phyloP scores from a whole-genome alignment of 352 stramenopile species.

The Peronospora belbahrii region DNA sequence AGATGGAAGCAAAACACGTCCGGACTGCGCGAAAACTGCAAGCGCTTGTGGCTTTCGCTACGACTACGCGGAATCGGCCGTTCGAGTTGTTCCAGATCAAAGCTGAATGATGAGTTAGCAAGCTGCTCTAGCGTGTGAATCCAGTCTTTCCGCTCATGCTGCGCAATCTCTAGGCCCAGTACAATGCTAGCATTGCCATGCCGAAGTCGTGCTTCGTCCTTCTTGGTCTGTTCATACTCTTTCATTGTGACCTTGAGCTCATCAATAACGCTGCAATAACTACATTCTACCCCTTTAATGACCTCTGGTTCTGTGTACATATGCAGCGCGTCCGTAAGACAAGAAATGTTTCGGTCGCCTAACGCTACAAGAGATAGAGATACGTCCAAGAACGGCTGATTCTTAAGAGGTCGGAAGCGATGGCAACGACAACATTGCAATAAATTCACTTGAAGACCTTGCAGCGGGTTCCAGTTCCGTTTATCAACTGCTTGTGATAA shows the following conservation, averaged over 20 bases:
- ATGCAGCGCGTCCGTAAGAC: slow-evolving; percentile 47
- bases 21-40: slow-evolving; percentile 73
- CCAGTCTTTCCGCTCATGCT: slow-evolving; percentile 60
- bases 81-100: slow-evolving; percentile 37
- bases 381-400: slow-evolving; percentile 72
- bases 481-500: slow-evolving; percentile 58
- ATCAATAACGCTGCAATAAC: slow-evolving; percentile 51
- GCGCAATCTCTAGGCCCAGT: slow-evolving; percentile 42
- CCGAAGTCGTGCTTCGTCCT: slow-evolving; percentile 11
- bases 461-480: slow-evolving; percentile 66
- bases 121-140: slow-evolving; percentile 55
- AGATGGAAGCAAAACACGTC: slow-evolving; percentile 86
- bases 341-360: slow-evolving; percentile 25
- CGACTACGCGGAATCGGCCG: slow-evolving; percentile 31
- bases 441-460: slow-evolving; percentile 73
- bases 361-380: slow-evolving; percentile 57
- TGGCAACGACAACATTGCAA: slow-evolving; percentile 63
- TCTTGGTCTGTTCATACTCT: slow-evolving; percentile 19
- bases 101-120: slow-evolving; percentile 13
- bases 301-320: slow-evolving; percentile 62
- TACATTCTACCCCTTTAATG: slow-evolving; percentile 71
- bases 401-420: slow-evolving; percentile 59
- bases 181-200: slow-evolving; percentile 12
- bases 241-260: slow-evolving; percentile 39
- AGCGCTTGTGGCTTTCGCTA: slow-evolving; percentile 50